Conservation (phyloP, 2,329 filamentous ascomycete genomes). For the Phoma herbarum region DNA sequence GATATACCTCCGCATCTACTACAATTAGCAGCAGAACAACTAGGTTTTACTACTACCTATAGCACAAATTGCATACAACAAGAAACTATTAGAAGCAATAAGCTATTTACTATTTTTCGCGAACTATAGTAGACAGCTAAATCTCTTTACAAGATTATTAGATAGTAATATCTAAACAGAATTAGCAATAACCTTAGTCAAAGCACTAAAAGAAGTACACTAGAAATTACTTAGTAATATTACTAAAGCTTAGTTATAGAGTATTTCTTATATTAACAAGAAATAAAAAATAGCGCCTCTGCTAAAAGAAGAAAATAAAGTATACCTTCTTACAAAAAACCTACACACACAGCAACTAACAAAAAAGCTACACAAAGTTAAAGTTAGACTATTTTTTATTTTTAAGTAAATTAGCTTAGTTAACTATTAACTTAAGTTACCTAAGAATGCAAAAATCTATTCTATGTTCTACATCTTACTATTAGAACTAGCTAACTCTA, state of each 20-base stretch:
- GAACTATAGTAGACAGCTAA: too few species aligned
- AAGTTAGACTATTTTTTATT: too few species aligned
- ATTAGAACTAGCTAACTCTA: neutral
- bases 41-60: too few species aligned
- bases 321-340: conserved; percentile 1
- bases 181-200: neutral
- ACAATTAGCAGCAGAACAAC: too few species aligned
- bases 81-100: too few species aligned
- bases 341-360: conserved; percentile 3
- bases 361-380: conserved; percentile 7
- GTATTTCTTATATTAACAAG: neutral
- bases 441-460: too few species aligned
- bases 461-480: neutral
- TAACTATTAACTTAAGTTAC: too few species aligned
- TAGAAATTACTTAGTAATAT: conserved; percentile 3
- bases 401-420: too few species aligned
- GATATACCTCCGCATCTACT: too few species aligned
- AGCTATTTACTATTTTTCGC: too few species aligned
- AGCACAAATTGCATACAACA: too few species aligned
- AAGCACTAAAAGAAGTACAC: neutral
- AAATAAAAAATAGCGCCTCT: conserved; percentile 1
- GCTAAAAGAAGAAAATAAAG: neutral
- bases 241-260: conserved; percentile 4
- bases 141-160: too few species aligned
- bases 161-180: neutral